Conservation (phyloP, 257 asterid genomes). For the Forsythia suspensa region DNA sequence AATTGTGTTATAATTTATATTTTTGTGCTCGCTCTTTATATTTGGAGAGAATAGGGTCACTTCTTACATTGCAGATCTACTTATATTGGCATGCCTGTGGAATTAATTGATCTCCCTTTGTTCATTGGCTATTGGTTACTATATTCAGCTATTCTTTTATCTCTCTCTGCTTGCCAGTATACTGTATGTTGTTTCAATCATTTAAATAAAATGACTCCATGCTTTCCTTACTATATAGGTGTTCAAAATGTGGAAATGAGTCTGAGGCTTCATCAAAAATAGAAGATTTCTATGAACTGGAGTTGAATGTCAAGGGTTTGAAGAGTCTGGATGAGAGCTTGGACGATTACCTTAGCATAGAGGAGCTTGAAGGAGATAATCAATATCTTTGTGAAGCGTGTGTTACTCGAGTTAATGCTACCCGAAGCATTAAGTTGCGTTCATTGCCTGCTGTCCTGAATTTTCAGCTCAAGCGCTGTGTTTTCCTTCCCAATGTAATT, state of each 20-base stretch:
- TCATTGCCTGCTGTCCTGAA: conserved; percentile 86
- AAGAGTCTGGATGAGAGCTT: conserved; percentile 84
- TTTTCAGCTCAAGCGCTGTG: conserved; percentile 98
- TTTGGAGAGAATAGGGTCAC: not conserved
- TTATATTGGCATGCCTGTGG: not conserved
- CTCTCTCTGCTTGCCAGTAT: conserved; percentile 7
- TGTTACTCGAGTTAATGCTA: conserved; percentile 88
- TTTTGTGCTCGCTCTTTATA: not conserved
- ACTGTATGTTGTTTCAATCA: conserved; percentile 4
- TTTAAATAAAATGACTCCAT: conserved; percentile 10
- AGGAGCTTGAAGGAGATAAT: conserved; percentile 95
- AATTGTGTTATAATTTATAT: not conserved
- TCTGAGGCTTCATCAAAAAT: conserved; percentile 91
- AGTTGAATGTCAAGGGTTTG: conserved; percentile 92
- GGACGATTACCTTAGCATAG: conserved; percentile 85
- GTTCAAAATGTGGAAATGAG: conserved; percentile 90
- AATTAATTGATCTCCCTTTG: not conserved
- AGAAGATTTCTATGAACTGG: conserved; percentile 96
- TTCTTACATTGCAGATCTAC: conserved; percentile 3
- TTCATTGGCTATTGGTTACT: not conserved
- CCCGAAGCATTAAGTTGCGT: conserved; percentile 92
- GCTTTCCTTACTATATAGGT: conserved; percentile 43
- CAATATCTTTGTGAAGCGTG: conserved; percentile 87
- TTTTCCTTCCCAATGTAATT: conserved; percentile 94
- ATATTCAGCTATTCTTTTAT: not conserved